A percentile compares a stretch with the other conserved stretches of the same genome.
Evolutionary conservation across 805 yeast genomes (phyloP).

Genomic region (Suhomyces emberorum): DNA sequence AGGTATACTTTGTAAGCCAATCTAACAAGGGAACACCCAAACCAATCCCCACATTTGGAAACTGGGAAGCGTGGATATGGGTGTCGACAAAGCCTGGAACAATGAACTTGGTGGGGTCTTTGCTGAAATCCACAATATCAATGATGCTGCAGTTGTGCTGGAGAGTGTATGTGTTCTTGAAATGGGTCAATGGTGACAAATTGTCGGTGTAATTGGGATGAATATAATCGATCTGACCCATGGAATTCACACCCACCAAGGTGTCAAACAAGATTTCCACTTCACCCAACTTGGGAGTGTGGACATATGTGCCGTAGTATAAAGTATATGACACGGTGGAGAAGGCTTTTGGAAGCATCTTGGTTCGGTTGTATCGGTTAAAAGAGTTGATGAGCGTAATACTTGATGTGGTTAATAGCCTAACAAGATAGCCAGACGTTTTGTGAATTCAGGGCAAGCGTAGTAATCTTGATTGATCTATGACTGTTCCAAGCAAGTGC

Average conservation of each 20-base stretch:
- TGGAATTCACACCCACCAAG: slow-evolving; percentile 58
- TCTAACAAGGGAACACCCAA: slow-evolving; percentile 82
- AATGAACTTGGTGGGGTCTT: slow-evolving; percentile 50
- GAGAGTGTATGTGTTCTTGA: slow-evolving; percentile 8
- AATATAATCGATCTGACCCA: slow-evolving; percentile 52
- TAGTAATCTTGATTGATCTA: no score
- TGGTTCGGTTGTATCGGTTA: no score
- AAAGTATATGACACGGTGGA: slow-evolving; percentile 34
- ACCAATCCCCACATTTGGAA: slow-evolving; percentile 56
- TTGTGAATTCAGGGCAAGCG: no score
- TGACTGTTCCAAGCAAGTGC: no score
- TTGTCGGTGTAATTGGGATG: slow-evolving; percentile 10
- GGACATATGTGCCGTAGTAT: slow-evolving; percentile 69
- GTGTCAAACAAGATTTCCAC: slow-evolving; percentile 55
- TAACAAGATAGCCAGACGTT: no score
- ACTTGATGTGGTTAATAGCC: no score
- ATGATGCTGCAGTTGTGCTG: slow-evolving; percentile 5
- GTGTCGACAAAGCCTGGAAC: slow-evolving; percentile 51
- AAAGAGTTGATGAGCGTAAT: no score
- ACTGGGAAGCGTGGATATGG: slow-evolving; percentile 46
- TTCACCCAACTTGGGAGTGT: slow-evolving; percentile 59
- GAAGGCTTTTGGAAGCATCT: slow-evolving; percentile 4
- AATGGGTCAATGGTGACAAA: slow-evolving; percentile 19
- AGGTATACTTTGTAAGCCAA: slow-evolving; percentile 86
- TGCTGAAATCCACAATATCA: slow-evolving; percentile 26